Percentiles rank a stretch among this genome's conserved stretches.
phyloP scores from a whole-genome alignment of 805 yeast genomes.

The Candida nitratophila region DNA sequence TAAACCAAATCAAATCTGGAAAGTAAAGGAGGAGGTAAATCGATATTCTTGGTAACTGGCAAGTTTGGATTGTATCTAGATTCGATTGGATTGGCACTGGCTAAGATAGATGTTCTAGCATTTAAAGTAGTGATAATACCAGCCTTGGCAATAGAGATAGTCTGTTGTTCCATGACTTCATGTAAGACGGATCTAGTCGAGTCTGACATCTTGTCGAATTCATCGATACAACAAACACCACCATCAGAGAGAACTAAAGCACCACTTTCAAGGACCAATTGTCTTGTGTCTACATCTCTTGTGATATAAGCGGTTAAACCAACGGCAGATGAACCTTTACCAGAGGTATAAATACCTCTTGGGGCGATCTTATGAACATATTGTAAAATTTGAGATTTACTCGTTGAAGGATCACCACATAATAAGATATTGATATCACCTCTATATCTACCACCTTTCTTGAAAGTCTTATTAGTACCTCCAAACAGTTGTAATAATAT shows the following conservation, averaged over 20 bases:
- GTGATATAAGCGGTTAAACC: conserved; percentile 98
- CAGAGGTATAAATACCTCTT: conserved; percentile 95
- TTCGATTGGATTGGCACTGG: conserved; percentile 97
- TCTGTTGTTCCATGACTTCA: conserved; percentile 99
- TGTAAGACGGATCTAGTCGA: conserved; percentile 98
- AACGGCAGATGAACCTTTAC: conserved; percentile 99
- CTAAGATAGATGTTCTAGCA: conserved; percentile 92
- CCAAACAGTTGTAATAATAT: conserved; percentile 89
- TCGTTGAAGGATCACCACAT: conserved; percentile 98
- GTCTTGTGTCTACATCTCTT: conserved; percentile 80
- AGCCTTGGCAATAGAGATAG: conserved; percentile 97
- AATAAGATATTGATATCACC: conserved; percentile 89
- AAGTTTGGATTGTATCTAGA: conserved; percentile 92
- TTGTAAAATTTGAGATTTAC: conserved; percentile 89
- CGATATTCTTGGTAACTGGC: conserved; percentile 93
- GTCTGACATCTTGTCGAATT: conserved; percentile 98
- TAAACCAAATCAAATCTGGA: conserved; percentile 95
- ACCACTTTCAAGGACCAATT: conserved; percentile 96
- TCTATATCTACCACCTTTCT: conserved; percentile 89
- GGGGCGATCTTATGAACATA: conserved; percentile 98
- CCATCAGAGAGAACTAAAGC: conserved; percentile 99
- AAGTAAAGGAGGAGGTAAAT: conserved; percentile 90
- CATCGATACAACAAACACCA: conserved; percentile 98
- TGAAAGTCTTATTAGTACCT: conserved; percentile 84
- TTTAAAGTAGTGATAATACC: conserved; percentile 96